Conservation (phyloP, 352 stramenopile genomes). For the Discostella stelligera region DNA sequence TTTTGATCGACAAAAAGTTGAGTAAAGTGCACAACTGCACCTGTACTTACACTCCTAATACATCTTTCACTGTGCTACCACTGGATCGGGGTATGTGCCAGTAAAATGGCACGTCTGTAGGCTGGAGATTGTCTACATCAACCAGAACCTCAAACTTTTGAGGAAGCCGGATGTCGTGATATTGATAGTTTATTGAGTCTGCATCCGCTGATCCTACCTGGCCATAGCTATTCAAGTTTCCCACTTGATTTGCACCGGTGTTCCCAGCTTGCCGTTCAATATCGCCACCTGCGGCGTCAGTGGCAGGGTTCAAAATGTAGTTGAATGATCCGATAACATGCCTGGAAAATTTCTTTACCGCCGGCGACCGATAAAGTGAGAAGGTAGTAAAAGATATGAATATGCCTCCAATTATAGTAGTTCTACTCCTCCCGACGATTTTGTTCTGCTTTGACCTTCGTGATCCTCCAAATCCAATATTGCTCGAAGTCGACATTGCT, state of each 20-base stretch:
- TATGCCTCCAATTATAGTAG: constrained; percentile 3
- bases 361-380: constrained; percentile 26
- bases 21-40: too few species aligned
- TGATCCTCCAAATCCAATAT: neutral
- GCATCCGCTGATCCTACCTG: neutral
- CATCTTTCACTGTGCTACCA: constrained; percentile 51
- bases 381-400: constrained; percentile 20
- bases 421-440: constrained; percentile 11
- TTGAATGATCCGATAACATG: too few species aligned
- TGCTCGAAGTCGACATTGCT: constrained; percentile 34
- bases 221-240: neutral
- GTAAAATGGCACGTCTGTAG: constrained; percentile 50
- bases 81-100: constrained; percentile 57
- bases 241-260: constrained; percentile 5
- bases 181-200: constrained; percentile 6
- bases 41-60: constrained; percentile 38
- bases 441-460: constrained; percentile 5
- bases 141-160: constrained; percentile 32
- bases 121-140: constrained; percentile 32
- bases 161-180: constrained; percentile 13
- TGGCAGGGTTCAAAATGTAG: constrained; percentile 14
- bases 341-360: constrained; percentile 6
- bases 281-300: constrained; percentile 12
- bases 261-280: neutral
- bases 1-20: too few species aligned